Base-by-base conservation (phyloP, 108 stramenopile genomes). In the Nannochloropsis salina region DNA sequence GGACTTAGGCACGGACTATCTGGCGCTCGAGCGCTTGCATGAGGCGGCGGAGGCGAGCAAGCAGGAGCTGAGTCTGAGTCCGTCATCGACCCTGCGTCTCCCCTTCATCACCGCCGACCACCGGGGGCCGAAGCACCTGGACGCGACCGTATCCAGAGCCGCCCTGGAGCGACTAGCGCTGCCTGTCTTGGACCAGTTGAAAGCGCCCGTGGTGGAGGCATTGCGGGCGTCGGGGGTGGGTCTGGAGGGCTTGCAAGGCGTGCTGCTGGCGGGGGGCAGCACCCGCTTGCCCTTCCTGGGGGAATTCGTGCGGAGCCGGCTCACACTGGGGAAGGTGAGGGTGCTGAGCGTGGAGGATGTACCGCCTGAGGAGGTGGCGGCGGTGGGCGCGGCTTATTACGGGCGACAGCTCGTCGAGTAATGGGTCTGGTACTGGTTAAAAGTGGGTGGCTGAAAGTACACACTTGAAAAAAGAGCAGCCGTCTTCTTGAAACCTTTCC, bases 71-170 rank as follows among this genome's bases (percentile, higher is more conserved):
- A 82, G 81, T 21, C 31, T 20, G n/a, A 44, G 41, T 2, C 41
- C 18, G 80, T 10, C 80, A 2, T 74, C 85, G 44, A 85, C 5
- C 18, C 18, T 85, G n/a, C 80, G 51, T 8, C 41, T 85, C 40
- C 85, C 85, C 43, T 85, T 82, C 85, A 85, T 85, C 80, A 85
- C 85, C 18, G 85, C 85, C 20, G 85, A 85, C 18, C 20, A 21
- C 20, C 31, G 44, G 3, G 85, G 85, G 44, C 85, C 85, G 6
- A 85, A 85, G 74, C 61, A 74, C 8, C n/a, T 74, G 8, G 61
- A 74, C 3, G 61, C 61, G 20, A 74, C 61, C 61, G 61, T 74
- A 15, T 74, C 61, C 20, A 74, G 61, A 3, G 61, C 61, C 20
- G 20, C n/a, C 20, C 4, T 74, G 4, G 61, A 74, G 61, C 15